Conservation (phyloP, 2,329 filamentous ascomycete species). For the Harringtonia lauricola region DNA sequence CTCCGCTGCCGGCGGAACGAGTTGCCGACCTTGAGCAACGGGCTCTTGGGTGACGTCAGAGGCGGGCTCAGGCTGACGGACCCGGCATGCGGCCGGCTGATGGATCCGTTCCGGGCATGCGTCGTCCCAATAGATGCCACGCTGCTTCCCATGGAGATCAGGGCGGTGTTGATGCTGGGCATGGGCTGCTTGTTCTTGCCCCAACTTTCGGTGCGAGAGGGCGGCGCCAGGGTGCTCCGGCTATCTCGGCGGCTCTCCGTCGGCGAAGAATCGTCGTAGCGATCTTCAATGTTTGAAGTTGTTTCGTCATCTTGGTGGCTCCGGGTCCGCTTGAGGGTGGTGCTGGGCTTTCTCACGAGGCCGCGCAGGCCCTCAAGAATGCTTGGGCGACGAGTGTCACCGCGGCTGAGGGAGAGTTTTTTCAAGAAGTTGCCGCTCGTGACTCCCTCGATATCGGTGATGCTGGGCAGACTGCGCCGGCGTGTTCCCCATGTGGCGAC, state of each 20-base stretch:
- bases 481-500: slow-evolving; percentile 62
- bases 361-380: slow-evolving; percentile 40
- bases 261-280: slow-evolving; percentile 13
- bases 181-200: slow-evolving; percentile 33
- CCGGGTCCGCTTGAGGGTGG: slow-evolving; percentile 34
- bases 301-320: slow-evolving; percentile 25
- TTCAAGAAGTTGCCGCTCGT: slow-evolving; percentile 52
- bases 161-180: slow-evolving; percentile 48
- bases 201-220: slow-evolving; percentile 40
- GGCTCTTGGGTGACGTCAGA: slow-evolving; percentile 32
- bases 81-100: slow-evolving; percentile 26
- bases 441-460: slow-evolving; percentile 47
- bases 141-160: slow-evolving; percentile 42
- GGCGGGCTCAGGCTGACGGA: slow-evolving; percentile 23
- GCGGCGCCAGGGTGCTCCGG: slow-evolving; percentile 38
- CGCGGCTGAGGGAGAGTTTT: slow-evolving; percentile 43
- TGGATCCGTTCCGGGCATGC: slow-evolving; percentile 48
- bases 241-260: slow-evolving; percentile 18
- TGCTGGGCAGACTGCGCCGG: slow-evolving; percentile 50
- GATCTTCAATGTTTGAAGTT: slow-evolving; percentile 16
- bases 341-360: slow-evolving; percentile 39
- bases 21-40: slow-evolving; percentile 35
- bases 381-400: slow-evolving; percentile 37
- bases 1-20: slow-evolving; percentile 42
- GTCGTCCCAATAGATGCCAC: slow-evolving; percentile 44